These are phyloP conservation scores for Pythium angustatum DNA, from an alignment of 352 stramenopile species.

Conservation along the genomic window DNA sequence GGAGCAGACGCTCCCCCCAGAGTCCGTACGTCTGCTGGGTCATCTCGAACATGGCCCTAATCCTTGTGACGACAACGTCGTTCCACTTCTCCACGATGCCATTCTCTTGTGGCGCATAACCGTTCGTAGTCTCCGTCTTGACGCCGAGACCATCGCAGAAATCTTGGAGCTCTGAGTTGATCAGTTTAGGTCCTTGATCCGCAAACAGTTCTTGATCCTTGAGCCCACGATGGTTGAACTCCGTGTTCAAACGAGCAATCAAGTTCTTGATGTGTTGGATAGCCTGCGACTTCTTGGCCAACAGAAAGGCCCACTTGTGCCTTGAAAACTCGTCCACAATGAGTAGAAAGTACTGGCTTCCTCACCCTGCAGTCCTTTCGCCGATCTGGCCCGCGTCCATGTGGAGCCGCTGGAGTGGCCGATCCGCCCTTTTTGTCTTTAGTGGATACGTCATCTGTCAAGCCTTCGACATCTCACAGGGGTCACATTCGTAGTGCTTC, in stretches of 20 bases:
- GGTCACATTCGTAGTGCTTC: slow-evolving; percentile 4
- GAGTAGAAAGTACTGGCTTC: slow-evolving; percentile 23
- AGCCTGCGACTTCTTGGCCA: slow-evolving; percentile 5
- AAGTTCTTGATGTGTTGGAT: neutral
- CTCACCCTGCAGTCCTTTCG: slow-evolving; percentile 1
- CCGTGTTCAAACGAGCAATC: slow-evolving; percentile 1
- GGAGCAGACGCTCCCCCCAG: neutral
- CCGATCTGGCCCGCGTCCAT: slow-evolving; percentile 7
- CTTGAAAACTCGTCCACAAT: slow-evolving; percentile 26
- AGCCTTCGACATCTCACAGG: neutral
- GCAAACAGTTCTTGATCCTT: slow-evolving; percentile 4
- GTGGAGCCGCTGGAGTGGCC: neutral
- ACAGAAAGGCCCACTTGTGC: slow-evolving; percentile 30
- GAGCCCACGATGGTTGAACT: neutral
- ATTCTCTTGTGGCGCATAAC: slow-evolving; percentile 24
- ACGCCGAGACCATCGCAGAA: slow-evolving; percentile 7
- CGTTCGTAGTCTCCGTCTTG: slow-evolving; percentile 6
- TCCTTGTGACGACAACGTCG: slow-evolving; percentile 7
- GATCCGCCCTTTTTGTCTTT: neutral
- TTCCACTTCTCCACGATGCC: slow-evolving; percentile 18
- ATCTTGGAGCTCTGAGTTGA: neutral
- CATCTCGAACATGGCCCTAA: neutral
- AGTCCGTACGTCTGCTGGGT: neutral
- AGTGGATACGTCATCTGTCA: neutral
- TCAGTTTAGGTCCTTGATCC: slow-evolving; percentile 24